Conservation (phyloP, 2,329 filamentous ascomycete genomes). For the Venturia carpophila region DNA sequence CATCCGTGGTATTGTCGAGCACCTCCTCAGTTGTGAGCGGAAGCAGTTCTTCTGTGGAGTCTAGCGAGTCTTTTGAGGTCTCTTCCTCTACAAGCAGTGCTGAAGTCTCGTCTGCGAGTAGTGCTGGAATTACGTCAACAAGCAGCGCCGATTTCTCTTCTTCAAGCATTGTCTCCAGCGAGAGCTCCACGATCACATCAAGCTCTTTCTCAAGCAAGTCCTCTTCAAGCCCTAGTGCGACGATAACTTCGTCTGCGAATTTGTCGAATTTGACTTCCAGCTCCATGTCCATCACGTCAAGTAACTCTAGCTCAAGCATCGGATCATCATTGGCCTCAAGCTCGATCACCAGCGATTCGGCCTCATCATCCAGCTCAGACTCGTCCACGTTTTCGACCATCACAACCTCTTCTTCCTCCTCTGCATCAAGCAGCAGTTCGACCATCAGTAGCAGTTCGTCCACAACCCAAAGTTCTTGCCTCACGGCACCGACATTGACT, state of each 20-base stretch:
- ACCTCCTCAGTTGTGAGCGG: neutral
- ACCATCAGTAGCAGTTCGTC: slow-evolving; percentile 2
- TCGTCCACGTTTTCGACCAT: slow-evolving; percentile 9
- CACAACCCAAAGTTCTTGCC: neutral
- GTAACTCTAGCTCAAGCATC: neutral
- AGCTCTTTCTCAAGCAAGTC: neutral
- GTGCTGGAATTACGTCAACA: neutral
- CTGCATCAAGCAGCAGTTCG: neutral
- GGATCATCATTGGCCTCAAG: neutral
- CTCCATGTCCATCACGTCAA: slow-evolving; percentile 3
- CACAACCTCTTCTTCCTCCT: neutral
- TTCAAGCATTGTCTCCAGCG: neutral
- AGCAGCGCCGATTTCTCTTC: neutral
- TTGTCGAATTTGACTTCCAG: neutral
- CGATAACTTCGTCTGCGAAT: neutral
- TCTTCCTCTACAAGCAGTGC: neutral
- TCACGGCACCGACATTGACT: neutral
- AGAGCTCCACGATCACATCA: neutral
- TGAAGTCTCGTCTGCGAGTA: neutral
- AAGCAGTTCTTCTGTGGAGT: neutral
- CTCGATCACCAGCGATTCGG: neutral
- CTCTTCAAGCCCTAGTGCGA: neutral
- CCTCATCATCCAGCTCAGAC: neutral
- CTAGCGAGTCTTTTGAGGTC: neutral
- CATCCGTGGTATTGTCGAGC: neutral